These are phyloP conservation scores for Kurtzmaniella quercitrusa DNA, from an alignment of 1,139 yeast genomes.

Conservation along the genomic window DNA sequence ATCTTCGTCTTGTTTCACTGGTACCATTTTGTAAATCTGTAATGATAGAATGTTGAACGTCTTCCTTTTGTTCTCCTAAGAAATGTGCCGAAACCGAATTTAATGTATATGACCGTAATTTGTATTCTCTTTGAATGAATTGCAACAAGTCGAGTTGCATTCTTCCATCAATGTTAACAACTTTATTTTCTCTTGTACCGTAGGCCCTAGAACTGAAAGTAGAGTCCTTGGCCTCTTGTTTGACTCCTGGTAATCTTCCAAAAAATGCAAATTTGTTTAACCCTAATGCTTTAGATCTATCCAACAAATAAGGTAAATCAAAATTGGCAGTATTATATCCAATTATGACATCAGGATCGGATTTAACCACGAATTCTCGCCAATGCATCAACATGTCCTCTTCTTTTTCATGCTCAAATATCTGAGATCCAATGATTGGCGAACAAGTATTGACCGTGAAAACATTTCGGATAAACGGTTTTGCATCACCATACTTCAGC, in stretches of 20 bases:
- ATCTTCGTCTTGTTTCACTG: conserved; percentile 84
- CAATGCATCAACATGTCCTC: conserved; percentile 79
- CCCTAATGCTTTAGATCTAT: conserved; percentile 75
- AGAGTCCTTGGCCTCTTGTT: conserved; percentile 77
- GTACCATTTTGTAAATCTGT: conserved; percentile 92
- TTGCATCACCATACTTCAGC: conserved; percentile 69
- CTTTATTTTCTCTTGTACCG: conserved; percentile 92
- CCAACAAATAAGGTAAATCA: conserved; percentile 88
- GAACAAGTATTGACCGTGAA: conserved; percentile 91
- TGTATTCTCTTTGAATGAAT: conserved; percentile 90
- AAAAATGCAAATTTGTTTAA: conserved; percentile 76
- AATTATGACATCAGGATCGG: conserved; percentile 94
- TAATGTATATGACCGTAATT: conserved; percentile 87
- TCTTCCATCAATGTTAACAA: conserved; percentile 90
- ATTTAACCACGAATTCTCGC: conserved; percentile 77
- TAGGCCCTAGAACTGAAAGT: conserved; percentile 92
- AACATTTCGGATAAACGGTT: conserved; percentile 90
- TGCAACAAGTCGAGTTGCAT: conserved; percentile 92
- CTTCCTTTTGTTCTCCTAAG: conserved; percentile 94
- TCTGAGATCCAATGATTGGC: conserved; percentile 90
- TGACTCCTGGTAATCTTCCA: conserved; percentile 65
- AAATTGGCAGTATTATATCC: conserved; percentile 95
- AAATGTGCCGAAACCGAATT: conserved; percentile 96
- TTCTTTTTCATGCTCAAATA: conserved; percentile 72
- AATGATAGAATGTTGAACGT: conserved; percentile 94